Conservation (phyloP, 2,329 filamentous ascomycete species). For the Cadophora luteo-olivacea region DNA sequence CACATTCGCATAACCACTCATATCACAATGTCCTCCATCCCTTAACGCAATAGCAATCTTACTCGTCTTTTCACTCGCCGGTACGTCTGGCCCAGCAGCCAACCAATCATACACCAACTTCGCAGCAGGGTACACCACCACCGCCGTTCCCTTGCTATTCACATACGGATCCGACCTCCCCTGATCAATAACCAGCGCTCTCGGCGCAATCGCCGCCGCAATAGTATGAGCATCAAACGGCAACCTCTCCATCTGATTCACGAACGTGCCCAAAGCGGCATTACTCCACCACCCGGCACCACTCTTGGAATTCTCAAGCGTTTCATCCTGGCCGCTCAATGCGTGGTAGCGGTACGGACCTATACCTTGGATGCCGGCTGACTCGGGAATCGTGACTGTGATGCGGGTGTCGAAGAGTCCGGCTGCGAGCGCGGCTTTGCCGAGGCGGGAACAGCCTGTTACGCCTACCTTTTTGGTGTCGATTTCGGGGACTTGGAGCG, state of each 20-base stretch:
- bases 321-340: conserved; percentile 51
- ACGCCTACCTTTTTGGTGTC: conserved; percentile 45
- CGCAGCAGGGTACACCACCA: conserved; percentile 45
- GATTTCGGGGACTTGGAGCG: conserved; percentile 47
- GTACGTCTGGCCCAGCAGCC: conserved; percentile 36
- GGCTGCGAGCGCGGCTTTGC: conserved; percentile 46
- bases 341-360: conserved; percentile 48
- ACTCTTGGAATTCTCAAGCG: conserved; percentile 50
- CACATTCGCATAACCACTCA: conserved; percentile 52
- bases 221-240: conserved; percentile 48
- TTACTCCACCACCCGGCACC: conserved; percentile 47
- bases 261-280: conserved; percentile 45
- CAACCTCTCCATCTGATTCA: conserved; percentile 43
- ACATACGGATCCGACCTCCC: conserved; percentile 52
- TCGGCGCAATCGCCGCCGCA: conserved; percentile 45
- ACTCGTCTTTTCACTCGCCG: conserved; percentile 2
- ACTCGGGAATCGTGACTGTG: conserved; percentile 47
- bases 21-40: conserved; percentile 55
- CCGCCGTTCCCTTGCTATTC: conserved; percentile 55
- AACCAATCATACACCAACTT: conserved; percentile 46
- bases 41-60: conserved; percentile 54
- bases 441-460: conserved; percentile 47
- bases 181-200: conserved; percentile 46
- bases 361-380: conserved; percentile 45
- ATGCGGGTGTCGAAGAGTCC: conserved; percentile 47